Evolutionary conservation across 1,139 yeast genomes (phyloP), one percentile per base, ranked within the genome.

Genomic region (Wickerhamomyces sp.): DNA sequence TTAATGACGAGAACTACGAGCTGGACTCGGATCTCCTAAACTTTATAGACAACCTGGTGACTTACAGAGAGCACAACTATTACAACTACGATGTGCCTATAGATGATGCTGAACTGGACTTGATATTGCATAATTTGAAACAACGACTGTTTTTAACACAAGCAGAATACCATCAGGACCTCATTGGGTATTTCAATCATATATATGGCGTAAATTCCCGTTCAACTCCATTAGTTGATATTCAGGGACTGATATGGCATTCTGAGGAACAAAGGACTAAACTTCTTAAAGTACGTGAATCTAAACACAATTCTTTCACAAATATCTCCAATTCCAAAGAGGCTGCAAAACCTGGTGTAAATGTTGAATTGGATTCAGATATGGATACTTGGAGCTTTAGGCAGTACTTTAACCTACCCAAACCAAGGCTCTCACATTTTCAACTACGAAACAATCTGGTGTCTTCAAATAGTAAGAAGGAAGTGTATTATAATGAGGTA

Each of bases 371-470:
- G 17, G 43, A 42, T 14, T 27, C 43, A n/a, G 33, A 39, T 18
- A 63, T 70, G 8, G 69, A 49, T 59, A 33, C 67, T 57, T 73
- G 59, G 52, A 53, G 56, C 38, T 75, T 72, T 48, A 58, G 65
- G 27, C 61, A 62, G 36, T 75, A 71, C 48, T 72, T 61, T 57
- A 61, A 72, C 36, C 57, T 57, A 39, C 64, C 78, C 15, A 68
- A 68, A 41, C 72, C 79, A 14, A 71, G 68, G 46, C 63, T 76
- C 14, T 70, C 75, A 21, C 84, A 78, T 58, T 76, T 76, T 56
- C 84, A 78, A 55, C 61, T 78, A 27, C 60, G 84, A 16, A 74
- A 75, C 46, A 40, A 38, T 22, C 60, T 76, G 40, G 70, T 78
- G 4, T 36, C 43, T 6, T 12, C 36, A 13, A 40, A 38, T 17